phyloP scores from a whole-genome alignment of 495 filamentous ascomycete genomes.

The Penicillium salamii region DNA sequence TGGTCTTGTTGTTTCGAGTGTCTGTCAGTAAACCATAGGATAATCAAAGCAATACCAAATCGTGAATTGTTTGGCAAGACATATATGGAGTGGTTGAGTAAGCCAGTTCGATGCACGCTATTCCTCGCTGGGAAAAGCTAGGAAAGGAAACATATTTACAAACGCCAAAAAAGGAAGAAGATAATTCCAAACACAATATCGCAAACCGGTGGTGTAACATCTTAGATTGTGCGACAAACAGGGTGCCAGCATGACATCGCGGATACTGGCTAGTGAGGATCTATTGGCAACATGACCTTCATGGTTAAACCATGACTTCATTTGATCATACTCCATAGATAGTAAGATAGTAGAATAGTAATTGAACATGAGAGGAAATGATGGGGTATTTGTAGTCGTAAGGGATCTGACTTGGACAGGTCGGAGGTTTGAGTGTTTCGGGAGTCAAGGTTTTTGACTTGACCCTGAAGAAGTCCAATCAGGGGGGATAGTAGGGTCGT shows the following conservation, averaged over 20 bases:
- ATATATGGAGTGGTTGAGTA: too few relatives aligned
- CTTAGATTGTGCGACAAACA: neutral
- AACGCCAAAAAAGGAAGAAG: constrained; percentile 12
- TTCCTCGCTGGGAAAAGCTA: constrained; percentile 12
- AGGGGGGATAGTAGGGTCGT: neutral
- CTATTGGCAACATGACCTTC: constrained; percentile 1
- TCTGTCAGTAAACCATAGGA: too few relatives aligned
- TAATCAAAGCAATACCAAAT: too few relatives aligned
- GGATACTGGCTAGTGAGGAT: neutral
- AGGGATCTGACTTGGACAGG: neutral
- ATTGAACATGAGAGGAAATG: neutral
- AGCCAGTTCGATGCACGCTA: constrained; percentile 13
- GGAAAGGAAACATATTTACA: constrained; percentile 14
- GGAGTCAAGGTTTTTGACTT: neutral
- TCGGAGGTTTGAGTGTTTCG: neutral
- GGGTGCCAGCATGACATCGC: constrained; percentile 1
- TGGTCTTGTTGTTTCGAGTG: too few relatives aligned
- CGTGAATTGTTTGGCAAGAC: too few relatives aligned
- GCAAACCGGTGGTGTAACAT: constrained; percentile 20
- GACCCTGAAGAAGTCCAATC: neutral
- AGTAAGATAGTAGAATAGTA: too few relatives aligned
- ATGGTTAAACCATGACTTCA: constrained; percentile 8
- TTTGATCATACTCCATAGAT: constrained; percentile 2
- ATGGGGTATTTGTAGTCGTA: neutral
- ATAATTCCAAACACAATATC: constrained; percentile 3